phyloP scores from a whole-genome alignment of 768 basidiomycete genomes.

The Leccinum longicurvipes region DNA sequence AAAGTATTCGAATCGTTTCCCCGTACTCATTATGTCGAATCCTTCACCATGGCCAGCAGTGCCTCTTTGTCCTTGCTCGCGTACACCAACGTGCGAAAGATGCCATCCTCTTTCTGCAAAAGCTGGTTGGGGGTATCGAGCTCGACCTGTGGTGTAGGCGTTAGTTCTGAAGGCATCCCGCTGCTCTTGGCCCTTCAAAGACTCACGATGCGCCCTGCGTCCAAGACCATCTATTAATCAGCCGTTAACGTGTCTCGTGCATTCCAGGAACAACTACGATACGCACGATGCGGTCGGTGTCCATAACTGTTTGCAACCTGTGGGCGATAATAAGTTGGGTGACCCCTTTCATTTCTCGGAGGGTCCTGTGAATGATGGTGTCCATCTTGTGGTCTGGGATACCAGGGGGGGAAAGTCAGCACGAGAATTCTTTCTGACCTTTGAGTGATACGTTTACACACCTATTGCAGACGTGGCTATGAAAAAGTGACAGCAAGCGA shows the following conservation, averaged over 20 bases:
- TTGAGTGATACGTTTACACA: not conserved
- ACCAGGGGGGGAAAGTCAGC: not conserved
- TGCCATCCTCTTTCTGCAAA: not conserved
- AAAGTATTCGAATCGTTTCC: slow-evolving; percentile 9
- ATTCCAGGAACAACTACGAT: too few relatives aligned
- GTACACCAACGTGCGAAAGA: slow-evolving; percentile 3
- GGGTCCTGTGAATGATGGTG: slow-evolving; percentile 3
- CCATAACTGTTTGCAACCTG: slow-evolving; percentile 9
- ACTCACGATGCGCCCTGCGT: slow-evolving; percentile 9
- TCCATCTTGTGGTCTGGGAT: slow-evolving; percentile 7
- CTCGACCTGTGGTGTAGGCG: not conserved
- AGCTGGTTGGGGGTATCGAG: slow-evolving; percentile 6
- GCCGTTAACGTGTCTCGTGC: not conserved
- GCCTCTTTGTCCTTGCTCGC: slow-evolving; percentile 5
- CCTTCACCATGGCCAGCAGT: slow-evolving; percentile 1
- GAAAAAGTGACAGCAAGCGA: too few relatives aligned
- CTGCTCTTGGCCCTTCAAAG: not conserved
- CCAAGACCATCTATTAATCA: slow-evolving; percentile 6
- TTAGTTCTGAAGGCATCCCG: not conserved
- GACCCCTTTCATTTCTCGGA: slow-evolving; percentile 4
- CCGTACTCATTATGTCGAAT: slow-evolving; percentile 4
- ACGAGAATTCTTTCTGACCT: too few relatives aligned
- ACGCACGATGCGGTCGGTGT: slow-evolving; percentile 7
- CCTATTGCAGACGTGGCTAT: slow-evolving; percentile 13
- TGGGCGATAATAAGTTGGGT: slow-evolving; percentile 12